These are phyloP conservation scores for Coemansia sp. DNA, from an alignment of 192 early-diverging fungal genomes.

Conservation along the genomic window DNA sequence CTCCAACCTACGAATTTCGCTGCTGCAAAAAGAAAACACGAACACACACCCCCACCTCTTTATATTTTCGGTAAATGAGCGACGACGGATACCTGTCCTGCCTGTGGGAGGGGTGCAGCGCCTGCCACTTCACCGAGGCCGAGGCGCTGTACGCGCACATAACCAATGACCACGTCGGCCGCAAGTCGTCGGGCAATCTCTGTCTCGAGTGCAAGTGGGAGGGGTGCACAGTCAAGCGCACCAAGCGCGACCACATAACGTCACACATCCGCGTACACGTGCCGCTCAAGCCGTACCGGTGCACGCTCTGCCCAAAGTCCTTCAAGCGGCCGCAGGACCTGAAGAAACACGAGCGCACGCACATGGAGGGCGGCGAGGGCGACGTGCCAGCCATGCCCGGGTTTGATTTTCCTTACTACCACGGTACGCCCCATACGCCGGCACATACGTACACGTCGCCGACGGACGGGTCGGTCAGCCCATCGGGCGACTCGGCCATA, in stretches of 20 bases:
- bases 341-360: constrained; percentile 89
- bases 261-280: constrained; percentile 94
- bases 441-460: constrained; percentile 35
- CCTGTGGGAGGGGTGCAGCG: constrained; percentile 37
- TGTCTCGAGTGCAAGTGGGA: constrained; percentile 89
- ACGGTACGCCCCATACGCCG: constrained; percentile 19
- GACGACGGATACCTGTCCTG: constrained; percentile 32
- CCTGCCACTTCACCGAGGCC: constrained; percentile 63
- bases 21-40: no score
- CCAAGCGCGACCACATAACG: constrained; percentile 97
- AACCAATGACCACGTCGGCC: constrained; percentile 84
- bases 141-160: constrained; percentile 85
- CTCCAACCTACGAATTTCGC: background rate
- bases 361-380: constrained; percentile 50
- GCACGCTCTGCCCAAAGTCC: constrained; percentile 74
- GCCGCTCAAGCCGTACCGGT: constrained; percentile 84
- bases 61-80: constrained; percentile 10
- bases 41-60: background rate
- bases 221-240: constrained; percentile 64
- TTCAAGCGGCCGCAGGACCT: constrained; percentile 97
- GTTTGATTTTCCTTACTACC: constrained; percentile 34
- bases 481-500: constrained; percentile 19
- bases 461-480: constrained; percentile 35
- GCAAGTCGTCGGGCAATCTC: constrained; percentile 83
- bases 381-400: constrained; percentile 8